These are phyloP conservation scores for Puccinellia tenuiflora DNA, from an alignment of 176 grass and related monocot species.

Conservation along the genomic window DNA sequence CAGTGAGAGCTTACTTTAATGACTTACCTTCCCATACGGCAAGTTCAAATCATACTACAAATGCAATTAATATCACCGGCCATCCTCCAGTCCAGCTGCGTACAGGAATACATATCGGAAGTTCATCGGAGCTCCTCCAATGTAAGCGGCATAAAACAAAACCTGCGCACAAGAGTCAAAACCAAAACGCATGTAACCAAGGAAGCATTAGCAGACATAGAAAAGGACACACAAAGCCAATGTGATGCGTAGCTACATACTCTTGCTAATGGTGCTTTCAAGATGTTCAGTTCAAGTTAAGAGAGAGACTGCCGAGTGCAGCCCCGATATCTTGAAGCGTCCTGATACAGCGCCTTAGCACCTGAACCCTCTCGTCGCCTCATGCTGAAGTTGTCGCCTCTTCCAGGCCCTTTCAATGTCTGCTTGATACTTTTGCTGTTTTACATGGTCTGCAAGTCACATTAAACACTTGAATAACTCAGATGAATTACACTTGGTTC, in stretches of 20 bases:
- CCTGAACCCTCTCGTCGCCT: slow-evolving; percentile 49
- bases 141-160: slow-evolving; percentile 75
- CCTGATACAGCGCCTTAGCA: slow-evolving; percentile 64
- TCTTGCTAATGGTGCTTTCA: slow-evolving; percentile 48
- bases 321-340: slow-evolving; percentile 64
- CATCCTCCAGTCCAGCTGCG: too few relatives aligned
- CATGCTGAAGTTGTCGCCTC: slow-evolving; percentile 56
- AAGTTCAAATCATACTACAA: too few relatives aligned
- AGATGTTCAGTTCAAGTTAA: slow-evolving; percentile 40
- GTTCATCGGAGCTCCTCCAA: slow-evolving; percentile 71
- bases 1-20: too few relatives aligned
- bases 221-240: not conserved
- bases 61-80: too few relatives aligned
- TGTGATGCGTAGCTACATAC: not conserved
- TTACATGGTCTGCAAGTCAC: slow-evolving; percentile 39
- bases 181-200: not conserved
- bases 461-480: not conserved
- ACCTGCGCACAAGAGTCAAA: slow-evolving; percentile 30
- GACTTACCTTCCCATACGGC: too few relatives aligned
- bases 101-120: slow-evolving; percentile 78
- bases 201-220: slow-evolving; percentile 6
- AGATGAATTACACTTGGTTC: not conserved
- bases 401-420: slow-evolving; percentile 87
- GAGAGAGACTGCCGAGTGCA: slow-evolving; percentile 10
- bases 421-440: slow-evolving; percentile 71